These are phyloP conservation scores for Podaxis sp. DNA, from an alignment of 768 basidiomycete species.

Conservation along the genomic window DNA sequence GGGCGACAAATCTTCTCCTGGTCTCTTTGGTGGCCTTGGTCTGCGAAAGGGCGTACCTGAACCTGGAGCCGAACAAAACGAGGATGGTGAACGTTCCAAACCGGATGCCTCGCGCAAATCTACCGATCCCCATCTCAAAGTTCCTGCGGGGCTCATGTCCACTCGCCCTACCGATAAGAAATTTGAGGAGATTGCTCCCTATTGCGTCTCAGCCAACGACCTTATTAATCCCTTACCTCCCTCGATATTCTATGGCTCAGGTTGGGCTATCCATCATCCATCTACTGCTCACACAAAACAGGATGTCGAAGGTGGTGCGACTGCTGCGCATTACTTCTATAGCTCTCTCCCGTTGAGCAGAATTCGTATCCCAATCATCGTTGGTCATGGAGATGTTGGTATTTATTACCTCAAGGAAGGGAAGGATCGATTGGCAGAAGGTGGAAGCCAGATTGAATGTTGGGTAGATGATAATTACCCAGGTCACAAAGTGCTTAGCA, in stretches of 20 bases:
- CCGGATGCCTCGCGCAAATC: slow-evolving; percentile 19
- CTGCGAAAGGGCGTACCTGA: slow-evolving; percentile 77
- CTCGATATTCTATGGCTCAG: slow-evolving; percentile 89
- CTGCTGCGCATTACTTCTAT: slow-evolving; percentile 86
- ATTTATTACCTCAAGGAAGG: slow-evolving; percentile 86
- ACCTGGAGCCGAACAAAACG: slow-evolving; percentile 31
- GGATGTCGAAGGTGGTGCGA: slow-evolving; percentile 29
- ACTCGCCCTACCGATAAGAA: slow-evolving; percentile 55
- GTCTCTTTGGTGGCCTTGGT: slow-evolving; percentile 84
- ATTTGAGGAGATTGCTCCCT: slow-evolving; percentile 88
- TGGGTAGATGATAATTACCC: slow-evolving; percentile 97
- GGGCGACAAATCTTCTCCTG: slow-evolving; percentile 34
- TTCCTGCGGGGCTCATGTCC: slow-evolving; percentile 75
- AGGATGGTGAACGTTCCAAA: slow-evolving; percentile 28
- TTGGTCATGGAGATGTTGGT: slow-evolving; percentile 89
- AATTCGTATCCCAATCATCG: slow-evolving; percentile 79
- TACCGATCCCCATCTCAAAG: slow-evolving; percentile 34
- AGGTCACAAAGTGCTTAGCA: slow-evolving; percentile 82
- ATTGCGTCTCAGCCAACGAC: slow-evolving; percentile 96
- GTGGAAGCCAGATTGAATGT: slow-evolving; percentile 75
- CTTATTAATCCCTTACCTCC: slow-evolving; percentile 96
- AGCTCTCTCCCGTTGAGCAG: slow-evolving; percentile 82
- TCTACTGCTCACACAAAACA: slow-evolving; percentile 26
- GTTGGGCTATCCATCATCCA: slow-evolving; percentile 85
- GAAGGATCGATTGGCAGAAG: slow-evolving; percentile 52